phyloP scores from a whole-genome alignment of 129 eudicot genomes.

The Centella asiatica region DNA sequence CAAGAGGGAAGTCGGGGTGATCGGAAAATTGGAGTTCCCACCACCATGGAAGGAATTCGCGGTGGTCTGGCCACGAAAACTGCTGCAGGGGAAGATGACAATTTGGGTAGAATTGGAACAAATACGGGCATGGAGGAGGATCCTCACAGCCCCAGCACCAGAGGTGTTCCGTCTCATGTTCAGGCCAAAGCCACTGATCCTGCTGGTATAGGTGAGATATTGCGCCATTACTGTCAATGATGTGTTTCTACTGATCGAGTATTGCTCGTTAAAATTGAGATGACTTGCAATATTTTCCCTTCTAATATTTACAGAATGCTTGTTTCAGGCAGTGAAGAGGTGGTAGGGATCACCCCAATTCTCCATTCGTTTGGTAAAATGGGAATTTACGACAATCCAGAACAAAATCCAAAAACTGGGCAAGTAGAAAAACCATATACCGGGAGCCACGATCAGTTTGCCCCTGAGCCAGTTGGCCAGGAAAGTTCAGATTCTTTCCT shows the following conservation, averaged over 20 bases:
- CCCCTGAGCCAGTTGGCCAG: neutral
- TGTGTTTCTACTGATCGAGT: no score
- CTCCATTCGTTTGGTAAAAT: conserved; percentile 14
- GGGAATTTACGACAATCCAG: conserved; percentile 8
- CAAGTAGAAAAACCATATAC: conserved; percentile 4
- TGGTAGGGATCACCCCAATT: conserved; percentile 13
- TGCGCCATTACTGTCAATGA: no score
- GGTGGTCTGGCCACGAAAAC: neutral
- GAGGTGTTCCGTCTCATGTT: conserved; percentile 11
- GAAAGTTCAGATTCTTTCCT: conserved; percentile 5
- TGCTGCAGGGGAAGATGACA: neutral
- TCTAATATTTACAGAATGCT: neutral
- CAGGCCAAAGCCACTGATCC: conserved; percentile 35
- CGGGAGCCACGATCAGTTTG: conserved; percentile 35
- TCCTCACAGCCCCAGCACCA: conserved; percentile 22
- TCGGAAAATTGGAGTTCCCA: neutral
- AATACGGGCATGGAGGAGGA: conserved; percentile 18
- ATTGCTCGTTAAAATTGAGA: no score
- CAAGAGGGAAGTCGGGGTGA: neutral
- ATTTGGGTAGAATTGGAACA: neutral
- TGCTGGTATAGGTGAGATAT: conserved; percentile 19
- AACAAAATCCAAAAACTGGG: neutral
- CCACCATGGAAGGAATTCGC: neutral
- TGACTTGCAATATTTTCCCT: neutral
- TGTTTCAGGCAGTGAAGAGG: conserved; percentile 26